Evolutionary conservation across 805 yeast species (phyloP).

Genomic region (Candida palmyrensis): DNA sequence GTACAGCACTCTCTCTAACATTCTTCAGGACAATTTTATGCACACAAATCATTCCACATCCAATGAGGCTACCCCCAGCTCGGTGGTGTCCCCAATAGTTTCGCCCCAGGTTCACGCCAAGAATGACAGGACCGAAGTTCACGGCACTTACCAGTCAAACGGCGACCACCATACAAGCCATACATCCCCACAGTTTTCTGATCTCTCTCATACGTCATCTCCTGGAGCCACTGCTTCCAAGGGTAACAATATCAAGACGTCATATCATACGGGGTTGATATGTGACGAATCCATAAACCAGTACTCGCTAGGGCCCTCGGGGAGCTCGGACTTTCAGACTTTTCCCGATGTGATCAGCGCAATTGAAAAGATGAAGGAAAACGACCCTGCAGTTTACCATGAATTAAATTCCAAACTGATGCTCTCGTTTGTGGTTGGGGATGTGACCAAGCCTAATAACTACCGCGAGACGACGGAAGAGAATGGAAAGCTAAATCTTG

Average conservation of each 20-base stretch:
- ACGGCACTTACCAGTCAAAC: background rate
- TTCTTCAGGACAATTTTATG: conserved; percentile 46
- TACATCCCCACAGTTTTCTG: background rate
- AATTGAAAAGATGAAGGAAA: conserved; percentile 32
- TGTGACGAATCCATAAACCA: conserved; percentile 62
- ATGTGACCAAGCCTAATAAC: conserved; percentile 30
- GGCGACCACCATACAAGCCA: background rate
- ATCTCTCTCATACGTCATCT: background rate
- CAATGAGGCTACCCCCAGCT: conserved; percentile 34
- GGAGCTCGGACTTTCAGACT: conserved; percentile 31
- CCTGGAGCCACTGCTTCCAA: too few species aligned
- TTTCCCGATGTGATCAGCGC: conserved; percentile 58
- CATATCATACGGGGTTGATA: conserved; percentile 10
- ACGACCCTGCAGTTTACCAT: conserved; percentile 37
- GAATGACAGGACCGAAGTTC: background rate
- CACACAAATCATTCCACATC: conserved; percentile 21
- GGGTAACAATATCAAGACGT: background rate
- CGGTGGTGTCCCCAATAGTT: conserved; percentile 31
- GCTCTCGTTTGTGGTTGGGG: conserved; percentile 46
- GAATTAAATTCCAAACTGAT: conserved; percentile 35
- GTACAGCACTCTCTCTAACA: conserved; percentile 62
- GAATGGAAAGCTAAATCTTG: conserved; percentile 12
- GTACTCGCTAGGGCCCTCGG: conserved; percentile 55
- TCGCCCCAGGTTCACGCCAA: conserved; percentile 24
- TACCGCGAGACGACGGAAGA: conserved; percentile 14